Evolutionary conservation across 2,329 filamentous ascomycete species (phyloP).

Genomic region (Hypoxylon sp.): DNA sequence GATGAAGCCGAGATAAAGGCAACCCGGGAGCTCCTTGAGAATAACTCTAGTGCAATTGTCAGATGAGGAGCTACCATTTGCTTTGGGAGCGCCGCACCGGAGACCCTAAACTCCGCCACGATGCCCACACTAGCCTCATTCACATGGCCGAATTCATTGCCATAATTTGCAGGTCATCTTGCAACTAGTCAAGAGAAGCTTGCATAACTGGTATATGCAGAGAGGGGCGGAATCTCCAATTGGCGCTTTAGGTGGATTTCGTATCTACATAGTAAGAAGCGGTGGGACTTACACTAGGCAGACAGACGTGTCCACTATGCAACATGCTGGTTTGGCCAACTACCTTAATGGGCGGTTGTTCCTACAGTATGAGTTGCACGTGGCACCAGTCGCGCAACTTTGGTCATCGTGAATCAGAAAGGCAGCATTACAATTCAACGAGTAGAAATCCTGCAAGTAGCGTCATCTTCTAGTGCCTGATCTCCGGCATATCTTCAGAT

Average conservation of each 20-base stretch:
- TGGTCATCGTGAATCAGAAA: slow-evolving; percentile 38
- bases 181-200: slow-evolving; percentile 25
- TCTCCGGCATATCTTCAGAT: slow-evolving; percentile 30
- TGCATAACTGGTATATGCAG: slow-evolving; percentile 38
- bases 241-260: slow-evolving; percentile 47
- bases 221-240: slow-evolving; percentile 44
- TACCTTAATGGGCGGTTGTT: slow-evolving; percentile 32
- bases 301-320: slow-evolving; percentile 46
- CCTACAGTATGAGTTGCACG: slow-evolving; percentile 52
- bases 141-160: slow-evolving; percentile 39
- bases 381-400: slow-evolving; percentile 55
- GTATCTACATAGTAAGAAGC: slow-evolving; percentile 36
- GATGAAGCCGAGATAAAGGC: slow-evolving; percentile 78
- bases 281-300: slow-evolving; percentile 56
- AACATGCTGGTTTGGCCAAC: slow-evolving; percentile 38
- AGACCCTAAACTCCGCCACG: slow-evolving; percentile 15
- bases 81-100: slow-evolving; percentile 14
- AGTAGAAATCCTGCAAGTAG: slow-evolving; percentile 29
- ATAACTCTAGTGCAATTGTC: slow-evolving; percentile 60
- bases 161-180: slow-evolving; percentile 31
- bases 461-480: slow-evolving; percentile 30
- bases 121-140: slow-evolving; percentile 35
- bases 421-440: slow-evolving; percentile 35
- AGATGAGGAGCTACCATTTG: slow-evolving; percentile 56
- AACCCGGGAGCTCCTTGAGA: slow-evolving; percentile 74